Base-by-base conservation (phyloP, 2,329 filamentous ascomycete genomes). In the Colletotrichum spinosum region DNA sequence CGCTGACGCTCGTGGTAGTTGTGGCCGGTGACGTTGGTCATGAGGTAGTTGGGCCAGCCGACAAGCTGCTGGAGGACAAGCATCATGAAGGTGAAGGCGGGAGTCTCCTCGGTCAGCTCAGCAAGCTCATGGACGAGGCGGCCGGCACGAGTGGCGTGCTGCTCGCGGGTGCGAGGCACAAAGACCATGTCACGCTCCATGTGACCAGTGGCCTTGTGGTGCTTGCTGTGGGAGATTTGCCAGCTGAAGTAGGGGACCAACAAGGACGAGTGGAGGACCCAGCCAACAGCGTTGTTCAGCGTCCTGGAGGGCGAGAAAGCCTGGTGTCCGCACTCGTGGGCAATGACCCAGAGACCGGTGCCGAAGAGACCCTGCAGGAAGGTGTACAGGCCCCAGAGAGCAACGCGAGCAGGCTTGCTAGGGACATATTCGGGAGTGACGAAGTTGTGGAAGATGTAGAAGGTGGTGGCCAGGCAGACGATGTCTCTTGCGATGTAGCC, bases 111-210 rank as follows among this genome's bases (percentile, higher is more conserved):
- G 71, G 92, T 90, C 67, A 99, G 86, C 82, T 99, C 95, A 65
- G 88, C 83, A 65, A 99, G 82, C 81, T 98, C 93, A 79, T 97
- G 93, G 57, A 86, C 83, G 64, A 94, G 73, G 73, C 86, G 87
- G 74, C 94, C 93, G 66, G 95, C 78, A 65, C 91, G 90, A 67
- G 84, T 86, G 70, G 94, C 93, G 75, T 92, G 94, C 76, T 92
- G 82, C 70, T 96, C 89, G 65, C 94, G 90, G 60, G 94, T 97
- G 81, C 93, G 93, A 67, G 96, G 96, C n/a, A 98, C 86, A 78
- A 97, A 98, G 69, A 98, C 96, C 96, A 99, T 99, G 81, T 99
- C 96, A 72, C 95, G 93, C 82, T 97, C 94, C 82, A 99, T 90
- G 86, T 99, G 89, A 73, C 94, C 96, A 44, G 96, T 99, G 69